These are phyloP conservation scores for Lasiodiplodia sp. DNA, from an alignment of 2,329 filamentous ascomycete species.

Conservation along the genomic window DNA sequence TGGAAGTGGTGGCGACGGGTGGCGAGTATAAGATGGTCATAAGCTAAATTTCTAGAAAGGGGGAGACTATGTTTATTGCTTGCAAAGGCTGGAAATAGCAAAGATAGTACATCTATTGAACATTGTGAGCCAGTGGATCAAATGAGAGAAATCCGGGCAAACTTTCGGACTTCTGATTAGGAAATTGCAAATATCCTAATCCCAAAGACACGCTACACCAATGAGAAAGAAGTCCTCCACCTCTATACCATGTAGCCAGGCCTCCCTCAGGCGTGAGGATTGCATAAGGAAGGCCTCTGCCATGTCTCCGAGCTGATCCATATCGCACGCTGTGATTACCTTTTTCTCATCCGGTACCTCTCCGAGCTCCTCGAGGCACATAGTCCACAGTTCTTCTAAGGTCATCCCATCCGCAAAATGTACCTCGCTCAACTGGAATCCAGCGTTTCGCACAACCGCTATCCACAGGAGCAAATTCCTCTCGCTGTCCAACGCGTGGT, in stretches of 20 bases:
- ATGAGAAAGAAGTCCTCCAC: background rate
- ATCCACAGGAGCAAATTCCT: background rate
- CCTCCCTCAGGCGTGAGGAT: background rate
- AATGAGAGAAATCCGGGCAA: no score
- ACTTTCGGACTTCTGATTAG: no score
- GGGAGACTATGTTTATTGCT: background rate
- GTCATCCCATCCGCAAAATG: background rate
- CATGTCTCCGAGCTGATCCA: background rate
- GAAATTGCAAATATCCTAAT: background rate
- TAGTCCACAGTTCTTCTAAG: background rate
- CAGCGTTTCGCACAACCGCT: background rate
- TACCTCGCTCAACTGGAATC: background rate
- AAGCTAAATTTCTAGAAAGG: background rate
- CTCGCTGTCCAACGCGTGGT: fast-evolving
- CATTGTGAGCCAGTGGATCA: no score
- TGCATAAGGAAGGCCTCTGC: background rate
- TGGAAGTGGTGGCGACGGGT: constrained; percentile 6
- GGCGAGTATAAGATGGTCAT: constrained; percentile 9
- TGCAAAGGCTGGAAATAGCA: background rate
- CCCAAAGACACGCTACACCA: background rate
- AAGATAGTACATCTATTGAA: no score
- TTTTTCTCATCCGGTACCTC: background rate
- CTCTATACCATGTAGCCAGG: background rate
- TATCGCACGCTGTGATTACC: background rate
- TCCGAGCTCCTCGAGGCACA: background rate